phyloP scores from a whole-genome alignment of 176 grass and related monocot genomes.

The Musa acuminata region DNA sequence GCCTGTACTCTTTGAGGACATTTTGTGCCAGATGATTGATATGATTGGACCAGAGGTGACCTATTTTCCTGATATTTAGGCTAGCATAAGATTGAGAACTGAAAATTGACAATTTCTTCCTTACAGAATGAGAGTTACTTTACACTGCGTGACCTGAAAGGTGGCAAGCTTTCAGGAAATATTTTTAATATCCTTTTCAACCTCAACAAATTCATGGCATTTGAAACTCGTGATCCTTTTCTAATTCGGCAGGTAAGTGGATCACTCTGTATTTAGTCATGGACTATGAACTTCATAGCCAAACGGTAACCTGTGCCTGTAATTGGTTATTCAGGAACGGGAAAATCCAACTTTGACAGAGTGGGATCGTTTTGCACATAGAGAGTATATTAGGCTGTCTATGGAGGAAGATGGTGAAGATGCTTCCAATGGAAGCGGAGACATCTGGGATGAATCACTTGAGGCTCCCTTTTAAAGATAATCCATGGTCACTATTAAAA shows the following conservation, averaged over 20 bases:
- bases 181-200: slow-evolving; percentile 99
- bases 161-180: slow-evolving; percentile 94
- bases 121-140: slow-evolving; percentile 80
- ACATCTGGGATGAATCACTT: slow-evolving; percentile 99
- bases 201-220: slow-evolving; percentile 99
- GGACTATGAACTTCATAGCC: slow-evolving; percentile 5
- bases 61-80: slow-evolving; percentile 21
- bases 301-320: slow-evolving; percentile 3
- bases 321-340: slow-evolving; percentile 55
- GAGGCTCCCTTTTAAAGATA: slow-evolving; percentile 79
- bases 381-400: slow-evolving; percentile 95
- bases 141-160: slow-evolving; percentile 69
- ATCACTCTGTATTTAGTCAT: slow-evolving; percentile 15
- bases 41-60: slow-evolving; percentile 95
- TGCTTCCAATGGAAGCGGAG: slow-evolving; percentile 98
- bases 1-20: slow-evolving; percentile 97
- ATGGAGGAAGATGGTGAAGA: slow-evolving; percentile 99
- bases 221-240: slow-evolving; percentile 97
- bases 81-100: slow-evolving; percentile 6
- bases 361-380: slow-evolving; percentile 98
- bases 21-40: slow-evolving; percentile 99
- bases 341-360: slow-evolving; percentile 94
- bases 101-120: slow-evolving; percentile 21
- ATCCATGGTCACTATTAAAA: slow-evolving; percentile 27
- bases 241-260: slow-evolving; percentile 87